Percentiles rank a stretch among this genome's conserved stretches.
Evolutionary conservation across 1,284 basidiomycete species (phyloP).

Genomic region (Sanguinoderma infundibulare): DNA sequence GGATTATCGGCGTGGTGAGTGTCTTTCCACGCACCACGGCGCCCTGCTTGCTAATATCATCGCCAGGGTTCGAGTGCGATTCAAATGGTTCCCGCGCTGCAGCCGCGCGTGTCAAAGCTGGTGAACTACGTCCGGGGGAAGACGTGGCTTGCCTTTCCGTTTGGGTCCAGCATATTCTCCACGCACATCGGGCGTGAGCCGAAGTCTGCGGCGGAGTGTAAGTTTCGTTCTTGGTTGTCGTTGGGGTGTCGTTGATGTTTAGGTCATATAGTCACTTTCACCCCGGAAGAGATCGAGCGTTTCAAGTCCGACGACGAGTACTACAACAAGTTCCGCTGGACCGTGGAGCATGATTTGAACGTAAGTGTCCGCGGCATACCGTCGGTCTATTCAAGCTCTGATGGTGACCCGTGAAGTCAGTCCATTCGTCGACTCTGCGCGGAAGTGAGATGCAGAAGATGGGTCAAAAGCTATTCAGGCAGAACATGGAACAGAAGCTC

Average conservation of each 20-base stretch:
- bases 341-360: slow-evolving; percentile 56
- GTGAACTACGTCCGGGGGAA: slow-evolving; percentile 64
- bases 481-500: slow-evolving; percentile 54
- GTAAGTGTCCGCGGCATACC: slow-evolving; percentile 35
- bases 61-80: slow-evolving; percentile 65
- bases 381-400: neutral
- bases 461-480: slow-evolving; percentile 45
- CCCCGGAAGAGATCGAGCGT: slow-evolving; percentile 45
- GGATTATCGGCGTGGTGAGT: slow-evolving; percentile 62
- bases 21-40: too few species aligned
- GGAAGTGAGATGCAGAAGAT: slow-evolving; percentile 46
- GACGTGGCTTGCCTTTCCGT: slow-evolving; percentile 61
- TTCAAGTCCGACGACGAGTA: slow-evolving; percentile 51
- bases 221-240: slow-evolving; percentile 19
- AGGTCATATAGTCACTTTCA: neutral
- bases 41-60: neutral
- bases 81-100: slow-evolving; percentile 63
- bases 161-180: slow-evolving; percentile 45
- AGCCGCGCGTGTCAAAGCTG: slow-evolving; percentile 53
- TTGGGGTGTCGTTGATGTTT: neutral
- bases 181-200: slow-evolving; percentile 42
- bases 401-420: slow-evolving; percentile 38
- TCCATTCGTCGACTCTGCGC: slow-evolving; percentile 48
- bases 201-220: slow-evolving; percentile 38
- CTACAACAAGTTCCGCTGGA: slow-evolving; percentile 53